These are phyloP conservation scores for Blastomyces silverae DNA, from an alignment of 2,329 filamentous ascomycete genomes.

Conservation along the genomic window DNA sequence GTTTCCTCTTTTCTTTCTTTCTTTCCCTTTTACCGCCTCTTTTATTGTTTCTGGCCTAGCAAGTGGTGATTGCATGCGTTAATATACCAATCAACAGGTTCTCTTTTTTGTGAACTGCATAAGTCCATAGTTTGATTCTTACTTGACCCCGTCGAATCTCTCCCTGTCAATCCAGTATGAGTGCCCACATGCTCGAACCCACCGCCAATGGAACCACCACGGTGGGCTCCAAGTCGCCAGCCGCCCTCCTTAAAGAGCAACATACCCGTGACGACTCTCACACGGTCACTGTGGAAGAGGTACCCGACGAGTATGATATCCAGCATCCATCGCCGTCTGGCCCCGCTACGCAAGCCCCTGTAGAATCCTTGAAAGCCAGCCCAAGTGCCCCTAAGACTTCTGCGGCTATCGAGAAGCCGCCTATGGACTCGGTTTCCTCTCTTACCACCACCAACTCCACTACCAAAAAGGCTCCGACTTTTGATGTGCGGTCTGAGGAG, in stretches of 20 bases:
- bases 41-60: neutral
- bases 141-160: neutral
- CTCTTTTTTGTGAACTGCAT: neutral
- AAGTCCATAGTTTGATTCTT: neutral
- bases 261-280: slow-evolving; percentile 49
- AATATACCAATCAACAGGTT: neutral
- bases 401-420: slow-evolving; percentile 51
- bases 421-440: slow-evolving; percentile 48
- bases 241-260: slow-evolving; percentile 49
- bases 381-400: slow-evolving; percentile 36
- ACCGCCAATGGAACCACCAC: slow-evolving; percentile 10
- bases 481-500: slow-evolving; percentile 85
- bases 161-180: neutral
- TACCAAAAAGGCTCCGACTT: slow-evolving; percentile 39
- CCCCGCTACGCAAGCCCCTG: slow-evolving; percentile 27
- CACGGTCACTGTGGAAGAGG: slow-evolving; percentile 71
- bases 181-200: neutral
- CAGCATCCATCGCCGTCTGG: slow-evolving; percentile 47
- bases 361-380: slow-evolving; percentile 23
- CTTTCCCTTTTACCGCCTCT: no score
- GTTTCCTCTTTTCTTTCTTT: neutral
- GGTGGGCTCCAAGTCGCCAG: slow-evolving; percentile 38
- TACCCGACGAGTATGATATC: slow-evolving; percentile 68
- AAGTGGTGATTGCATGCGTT: neutral
- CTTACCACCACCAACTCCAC: slow-evolving; percentile 34